Base-by-base conservation (phyloP, 129 eudicot species). In the Chrysanthemum seticuspe region DNA sequence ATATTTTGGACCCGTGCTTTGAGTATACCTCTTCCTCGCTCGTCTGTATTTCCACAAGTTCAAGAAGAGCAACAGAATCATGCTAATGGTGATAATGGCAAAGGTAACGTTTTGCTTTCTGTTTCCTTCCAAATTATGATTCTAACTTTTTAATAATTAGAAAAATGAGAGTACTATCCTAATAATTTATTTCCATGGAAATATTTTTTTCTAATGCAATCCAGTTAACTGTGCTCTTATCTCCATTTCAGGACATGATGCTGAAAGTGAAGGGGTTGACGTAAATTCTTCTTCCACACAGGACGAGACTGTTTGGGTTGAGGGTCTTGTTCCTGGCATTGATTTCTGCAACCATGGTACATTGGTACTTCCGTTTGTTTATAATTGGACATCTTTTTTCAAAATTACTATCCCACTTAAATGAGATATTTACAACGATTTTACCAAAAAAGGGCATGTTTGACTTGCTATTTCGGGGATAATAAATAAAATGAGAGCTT, bases 1-100 rank as follows among this genome's bases (percentile, higher is more conserved):
- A 85, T 94, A 76, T 94, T 94, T 66, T 94, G 98, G 98, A 90
- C 91, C n/a, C 97, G 98, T 73, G 98, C 98, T 71, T 72, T 90
- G 79, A 94, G 83, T 82, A 90, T 94, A 80, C 98, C 98, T 54
- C 73, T 90, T 72, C 98, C 97, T 14, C 87, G 81, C 10, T 74
- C 93, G 15, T 84, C 65, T 71, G 86, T 90, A 67, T 87, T 87
- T 74, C 97, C 91, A 12, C 80, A 65, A 57, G 68, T 49, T 80
- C 70, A 75, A 77, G 83, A 74, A 64, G 91, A 82, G 49, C 82
- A 83, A 62, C 82, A 70, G 8, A 59, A 62, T 67, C 74, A 68
- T 50, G 67, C 44, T 55, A 67, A 78, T 31, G 74, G 73, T 66
- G 81, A 75, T 4, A 66, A 75, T 72, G 76, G 62, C 18, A 74